A percentile compares a stretch with the other conserved stretches of the same genome.
phyloP scores from a whole-genome alignment of 352 stramenopile species.

The Phytophthora litchii region DNA sequence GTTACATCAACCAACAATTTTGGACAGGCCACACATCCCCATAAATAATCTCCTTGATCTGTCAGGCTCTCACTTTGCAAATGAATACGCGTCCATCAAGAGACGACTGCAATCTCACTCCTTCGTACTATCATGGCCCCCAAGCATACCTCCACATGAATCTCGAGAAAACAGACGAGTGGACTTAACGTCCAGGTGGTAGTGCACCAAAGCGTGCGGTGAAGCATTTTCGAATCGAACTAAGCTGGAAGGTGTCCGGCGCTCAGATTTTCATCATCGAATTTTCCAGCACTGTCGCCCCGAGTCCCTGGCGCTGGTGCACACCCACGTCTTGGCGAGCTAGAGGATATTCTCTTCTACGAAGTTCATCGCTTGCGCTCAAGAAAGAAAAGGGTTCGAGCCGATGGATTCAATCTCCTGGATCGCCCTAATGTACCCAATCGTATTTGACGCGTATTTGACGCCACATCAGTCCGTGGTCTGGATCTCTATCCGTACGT shows the following conservation, averaged over 20 bases:
- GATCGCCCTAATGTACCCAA: too few species aligned
- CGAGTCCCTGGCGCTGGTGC: not conserved
- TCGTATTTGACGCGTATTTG: too few species aligned
- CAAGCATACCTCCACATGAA: not conserved
- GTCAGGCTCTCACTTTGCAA: too few species aligned
- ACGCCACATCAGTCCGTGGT: too few species aligned
- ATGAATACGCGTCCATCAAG: too few species aligned
- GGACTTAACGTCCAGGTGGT: not conserved
- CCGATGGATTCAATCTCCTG: conserved; percentile 1
- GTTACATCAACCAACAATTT: too few species aligned
- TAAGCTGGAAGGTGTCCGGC: not conserved
- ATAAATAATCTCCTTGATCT: too few species aligned
- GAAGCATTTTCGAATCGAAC: not conserved
- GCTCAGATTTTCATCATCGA: not conserved
- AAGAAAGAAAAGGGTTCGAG: not conserved
- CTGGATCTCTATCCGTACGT: too few species aligned
- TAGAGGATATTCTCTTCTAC: not conserved
- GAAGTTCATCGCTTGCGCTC: not conserved
- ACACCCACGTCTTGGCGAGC: not conserved
- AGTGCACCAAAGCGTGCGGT: not conserved
- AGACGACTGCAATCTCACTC: too few species aligned
- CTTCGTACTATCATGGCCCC: too few species aligned
- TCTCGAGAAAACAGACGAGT: not conserved
- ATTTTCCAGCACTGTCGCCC: not conserved
- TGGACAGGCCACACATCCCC: too few species aligned